These are phyloP conservation scores for Triglochin maritima DNA, from an alignment of 106 monocot species.

Conservation along the genomic window DNA sequence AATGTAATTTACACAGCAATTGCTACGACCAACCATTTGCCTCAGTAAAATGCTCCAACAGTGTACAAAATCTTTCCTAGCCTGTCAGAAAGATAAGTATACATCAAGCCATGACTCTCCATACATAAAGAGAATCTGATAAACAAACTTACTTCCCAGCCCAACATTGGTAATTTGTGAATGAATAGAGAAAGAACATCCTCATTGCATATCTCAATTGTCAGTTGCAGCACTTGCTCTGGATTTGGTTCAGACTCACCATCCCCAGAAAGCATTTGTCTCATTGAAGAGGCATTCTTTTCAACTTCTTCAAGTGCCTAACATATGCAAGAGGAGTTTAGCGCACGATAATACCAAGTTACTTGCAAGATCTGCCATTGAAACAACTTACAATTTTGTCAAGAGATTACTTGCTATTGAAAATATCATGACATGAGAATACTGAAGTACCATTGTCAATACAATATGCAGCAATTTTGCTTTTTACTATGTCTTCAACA, in stretches of 20 bases:
- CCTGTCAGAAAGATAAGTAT: constrained; percentile 31
- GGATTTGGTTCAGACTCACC: constrained; percentile 71
- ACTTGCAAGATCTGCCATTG: no score
- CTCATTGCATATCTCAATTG: constrained; percentile 93
- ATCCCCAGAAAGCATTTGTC: constrained; percentile 73
- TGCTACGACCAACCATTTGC: constrained; percentile 48
- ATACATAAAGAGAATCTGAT: background rate
- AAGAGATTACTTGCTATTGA: no score
- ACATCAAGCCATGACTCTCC: background rate
- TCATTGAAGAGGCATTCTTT: constrained; percentile 64
- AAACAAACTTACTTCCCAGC: constrained; percentile 72
- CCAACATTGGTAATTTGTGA: constrained; percentile 74
- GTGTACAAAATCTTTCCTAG: constrained; percentile 75
- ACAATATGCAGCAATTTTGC: no score
- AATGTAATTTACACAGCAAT: constrained; percentile 80
- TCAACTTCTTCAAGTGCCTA: constrained; percentile 94
- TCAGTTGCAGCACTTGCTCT: constrained; percentile 59
- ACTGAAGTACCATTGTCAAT: no score
- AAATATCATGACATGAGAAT: no score
- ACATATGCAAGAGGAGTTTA: background rate
- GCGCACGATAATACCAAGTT: no score
- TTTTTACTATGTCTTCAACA: no score
- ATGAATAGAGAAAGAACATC: constrained; percentile 83
- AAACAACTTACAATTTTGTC: no score
- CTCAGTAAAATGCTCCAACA: constrained; percentile 84